Evolutionary conservation across 306 rosid genomes (phyloP).

Genomic region (Dryas alaskensis): DNA sequence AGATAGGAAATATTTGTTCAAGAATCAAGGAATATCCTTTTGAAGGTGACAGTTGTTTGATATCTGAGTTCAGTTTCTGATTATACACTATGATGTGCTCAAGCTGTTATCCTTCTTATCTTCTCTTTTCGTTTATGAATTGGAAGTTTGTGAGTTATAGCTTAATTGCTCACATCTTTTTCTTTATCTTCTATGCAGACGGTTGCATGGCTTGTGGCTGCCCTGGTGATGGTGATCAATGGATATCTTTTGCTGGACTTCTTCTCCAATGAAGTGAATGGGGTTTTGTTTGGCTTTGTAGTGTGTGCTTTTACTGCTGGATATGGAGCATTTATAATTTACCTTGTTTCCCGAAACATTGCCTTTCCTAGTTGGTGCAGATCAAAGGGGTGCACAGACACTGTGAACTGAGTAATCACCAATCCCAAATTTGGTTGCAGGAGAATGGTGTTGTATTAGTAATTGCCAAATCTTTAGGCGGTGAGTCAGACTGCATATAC

Average conservation of each 20-base stretch:
- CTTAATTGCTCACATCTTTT: slow-evolving; percentile 8
- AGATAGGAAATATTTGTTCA: not conserved
- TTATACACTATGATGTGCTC: not conserved
- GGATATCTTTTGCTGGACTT: slow-evolving; percentile 84
- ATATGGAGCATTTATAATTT: slow-evolving; percentile 62
- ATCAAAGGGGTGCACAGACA: slow-evolving; percentile 35
- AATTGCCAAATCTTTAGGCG: slow-evolving; percentile 17
- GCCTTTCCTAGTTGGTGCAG: slow-evolving; percentile 44
- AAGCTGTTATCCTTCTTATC: not conserved
- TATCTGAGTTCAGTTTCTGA: not conserved
- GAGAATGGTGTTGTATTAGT: slow-evolving; percentile 5
- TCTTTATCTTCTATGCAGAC: slow-evolving; percentile 41
- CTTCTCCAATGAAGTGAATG: slow-evolving; percentile 70
- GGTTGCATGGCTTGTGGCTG: slow-evolving; percentile 88
- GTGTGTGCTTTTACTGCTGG: slow-evolving; percentile 51
- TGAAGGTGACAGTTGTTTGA: not conserved
- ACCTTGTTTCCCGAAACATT: slow-evolving; percentile 56
- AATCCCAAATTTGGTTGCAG: not conserved
- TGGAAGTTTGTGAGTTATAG: not conserved
- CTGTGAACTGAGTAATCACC: slow-evolving; percentile 42
- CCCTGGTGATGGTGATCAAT: slow-evolving; percentile 79
- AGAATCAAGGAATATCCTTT: not conserved
- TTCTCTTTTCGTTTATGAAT: not conserved
- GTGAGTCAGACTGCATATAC: slow-evolving; percentile 17
- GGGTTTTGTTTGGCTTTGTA: slow-evolving; percentile 33